These are phyloP conservation scores for Ceratobasidium sp. DNA, from an alignment of 1,284 basidiomycete species.

Conservation along the genomic window DNA sequence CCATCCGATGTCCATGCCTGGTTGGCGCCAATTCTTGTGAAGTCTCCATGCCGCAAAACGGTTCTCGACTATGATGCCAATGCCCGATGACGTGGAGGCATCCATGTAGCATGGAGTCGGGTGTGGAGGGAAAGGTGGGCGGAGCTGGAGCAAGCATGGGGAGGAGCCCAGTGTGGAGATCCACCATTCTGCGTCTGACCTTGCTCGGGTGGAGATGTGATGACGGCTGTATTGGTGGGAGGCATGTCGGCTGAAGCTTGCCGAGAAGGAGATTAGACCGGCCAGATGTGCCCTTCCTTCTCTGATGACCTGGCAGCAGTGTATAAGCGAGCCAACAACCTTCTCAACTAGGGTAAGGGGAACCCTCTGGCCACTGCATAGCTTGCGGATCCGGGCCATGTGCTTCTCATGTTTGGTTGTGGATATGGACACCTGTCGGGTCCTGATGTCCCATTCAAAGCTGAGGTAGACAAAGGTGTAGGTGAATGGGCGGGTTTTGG, in stretches of 20 bases:
- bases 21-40: constrained; percentile 44
- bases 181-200: constrained; percentile 23
- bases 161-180: not conserved
- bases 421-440: not conserved
- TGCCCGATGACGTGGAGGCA: constrained; percentile 52
- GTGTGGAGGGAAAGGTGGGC: not conserved
- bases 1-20: constrained; percentile 52
- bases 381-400: not conserved
- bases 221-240: not conserved
- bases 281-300: constrained; percentile 22
- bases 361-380: not conserved
- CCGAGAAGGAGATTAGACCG: constrained; percentile 2
- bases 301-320: constrained; percentile 11
- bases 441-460: constrained; percentile 25
- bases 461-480: constrained; percentile 10
- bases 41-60: constrained; percentile 50
- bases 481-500: constrained; percentile 8
- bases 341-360: not conserved
- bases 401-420: constrained; percentile 30
- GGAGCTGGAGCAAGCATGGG: not conserved
- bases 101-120: constrained; percentile 45
- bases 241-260: not conserved
- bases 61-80: constrained; percentile 48
- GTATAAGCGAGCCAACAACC: constrained; percentile 19
- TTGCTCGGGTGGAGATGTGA: not conserved